These are phyloP conservation scores for Umbelopsis sp. DNA, from an alignment of 371 early-diverging fungal genomes.

Conservation along the genomic window DNA sequence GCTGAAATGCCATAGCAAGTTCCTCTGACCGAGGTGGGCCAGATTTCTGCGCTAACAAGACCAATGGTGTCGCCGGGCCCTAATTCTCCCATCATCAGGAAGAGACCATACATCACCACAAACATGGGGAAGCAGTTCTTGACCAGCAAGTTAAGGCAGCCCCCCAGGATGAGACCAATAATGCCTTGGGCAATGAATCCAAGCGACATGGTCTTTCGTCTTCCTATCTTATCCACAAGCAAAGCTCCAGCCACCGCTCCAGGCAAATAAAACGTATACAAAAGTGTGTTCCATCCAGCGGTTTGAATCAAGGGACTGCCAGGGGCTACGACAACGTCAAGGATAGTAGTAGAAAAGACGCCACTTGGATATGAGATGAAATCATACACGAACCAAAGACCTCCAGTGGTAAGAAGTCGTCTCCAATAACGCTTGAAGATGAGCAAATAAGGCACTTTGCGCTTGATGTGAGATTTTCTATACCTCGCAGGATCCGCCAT, in stretches of 20 bases:
- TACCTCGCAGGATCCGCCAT: constrained; percentile 61
- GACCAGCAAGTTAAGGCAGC: constrained; percentile 48
- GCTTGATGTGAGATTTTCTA: constrained; percentile 49
- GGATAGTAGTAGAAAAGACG: constrained; percentile 58
- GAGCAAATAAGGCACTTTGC: constrained; percentile 60
- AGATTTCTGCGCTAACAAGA: constrained; percentile 57
- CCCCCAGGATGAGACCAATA: constrained; percentile 64
- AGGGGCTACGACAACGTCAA: constrained; percentile 43
- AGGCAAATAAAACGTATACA: constrained; percentile 65
- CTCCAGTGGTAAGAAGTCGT: constrained; percentile 56
- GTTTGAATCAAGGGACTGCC: constrained; percentile 49
- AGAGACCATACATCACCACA: constrained; percentile 66
- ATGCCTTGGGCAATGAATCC: constrained; percentile 59
- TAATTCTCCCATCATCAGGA: constrained; percentile 61
- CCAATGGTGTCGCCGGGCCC: constrained; percentile 66
- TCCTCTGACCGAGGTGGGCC: constrained; percentile 66
- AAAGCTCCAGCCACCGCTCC: constrained; percentile 59
- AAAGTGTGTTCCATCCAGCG: constrained; percentile 60
- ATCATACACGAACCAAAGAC: constrained; percentile 71
- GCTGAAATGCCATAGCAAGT: constrained; percentile 69
- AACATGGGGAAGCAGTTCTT: constrained; percentile 60
- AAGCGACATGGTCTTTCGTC: constrained; percentile 56
- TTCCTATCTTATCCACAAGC: constrained; percentile 60
- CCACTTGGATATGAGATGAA: constrained; percentile 63
- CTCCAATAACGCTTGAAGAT: constrained; percentile 65